These are phyloP conservation scores for Priceomyces fermenticarens DNA, from an alignment of 805 yeast genomes.

Conservation along the genomic window DNA sequence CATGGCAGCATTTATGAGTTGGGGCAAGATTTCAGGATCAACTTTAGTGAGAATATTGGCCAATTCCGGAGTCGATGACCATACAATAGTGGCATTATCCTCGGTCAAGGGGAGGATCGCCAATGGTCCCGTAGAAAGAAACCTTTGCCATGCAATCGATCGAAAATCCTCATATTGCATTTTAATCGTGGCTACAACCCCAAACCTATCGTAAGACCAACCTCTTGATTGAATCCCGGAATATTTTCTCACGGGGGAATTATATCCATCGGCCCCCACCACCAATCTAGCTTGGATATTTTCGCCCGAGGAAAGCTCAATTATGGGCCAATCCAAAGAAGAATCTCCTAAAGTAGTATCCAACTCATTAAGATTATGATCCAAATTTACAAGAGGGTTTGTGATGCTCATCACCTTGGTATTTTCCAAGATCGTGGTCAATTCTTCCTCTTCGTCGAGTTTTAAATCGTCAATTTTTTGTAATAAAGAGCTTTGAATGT, in stretches of 20 bases:
- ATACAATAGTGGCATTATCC: slow-evolving; percentile 84
- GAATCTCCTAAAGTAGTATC: slow-evolving; percentile 18
- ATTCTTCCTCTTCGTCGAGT: slow-evolving; percentile 14
- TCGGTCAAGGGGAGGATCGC: slow-evolving; percentile 89
- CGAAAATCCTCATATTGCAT: slow-evolving; percentile 70
- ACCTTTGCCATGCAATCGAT: slow-evolving; percentile 88
- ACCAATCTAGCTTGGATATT: slow-evolving; percentile 65
- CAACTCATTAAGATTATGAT: slow-evolving; percentile 17
- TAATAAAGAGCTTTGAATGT: slow-evolving; percentile 74
- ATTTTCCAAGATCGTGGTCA: slow-evolving; percentile 51
- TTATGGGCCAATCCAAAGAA: slow-evolving; percentile 69
- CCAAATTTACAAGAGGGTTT: slow-evolving; percentile 8
- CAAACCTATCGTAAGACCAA: slow-evolving; percentile 85
- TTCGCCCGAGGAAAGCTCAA: slow-evolving; percentile 65
- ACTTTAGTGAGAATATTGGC: slow-evolving; percentile 60
- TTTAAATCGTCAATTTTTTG: slow-evolving; percentile 38
- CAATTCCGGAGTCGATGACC: slow-evolving; percentile 82
- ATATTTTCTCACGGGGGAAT: slow-evolving; percentile 84
- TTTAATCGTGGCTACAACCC: slow-evolving; percentile 87
- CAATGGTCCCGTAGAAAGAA: slow-evolving; percentile 86
- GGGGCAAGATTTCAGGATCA: slow-evolving; percentile 60
- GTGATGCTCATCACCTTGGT: slow-evolving; percentile 63
- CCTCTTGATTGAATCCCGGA: slow-evolving; percentile 85
- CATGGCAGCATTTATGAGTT: slow-evolving; percentile 81
- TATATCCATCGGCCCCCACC: slow-evolving; percentile 94